Conservation (phyloP, 495 filamentous ascomycete genomes). For the Penicillium canescens region DNA sequence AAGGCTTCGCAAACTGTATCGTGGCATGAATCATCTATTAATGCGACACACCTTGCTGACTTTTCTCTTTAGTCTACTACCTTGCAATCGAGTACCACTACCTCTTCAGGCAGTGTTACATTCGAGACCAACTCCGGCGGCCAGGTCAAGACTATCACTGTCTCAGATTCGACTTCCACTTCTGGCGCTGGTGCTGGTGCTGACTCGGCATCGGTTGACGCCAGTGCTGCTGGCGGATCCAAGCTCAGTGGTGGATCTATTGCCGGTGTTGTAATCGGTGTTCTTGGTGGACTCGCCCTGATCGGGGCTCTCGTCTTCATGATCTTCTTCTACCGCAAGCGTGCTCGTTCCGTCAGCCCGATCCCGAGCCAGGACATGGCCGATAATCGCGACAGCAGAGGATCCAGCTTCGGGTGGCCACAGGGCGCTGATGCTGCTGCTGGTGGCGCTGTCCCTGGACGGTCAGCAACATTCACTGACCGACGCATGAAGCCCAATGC, state of each 20-base stretch:
- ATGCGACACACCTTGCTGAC: constrained; percentile 17
- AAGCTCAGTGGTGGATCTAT: constrained; percentile 38
- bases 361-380: constrained; percentile 37
- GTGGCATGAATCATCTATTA: neutral
- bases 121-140: constrained; percentile 48
- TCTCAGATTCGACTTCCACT: constrained; percentile 42
- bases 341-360: constrained; percentile 31
- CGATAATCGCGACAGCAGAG: constrained; percentile 44
- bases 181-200: constrained; percentile 11
- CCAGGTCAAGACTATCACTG: constrained; percentile 52
- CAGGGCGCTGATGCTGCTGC: constrained; percentile 43
- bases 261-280: constrained; percentile 52
- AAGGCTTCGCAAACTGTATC: constrained; percentile 17
- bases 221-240: constrained; percentile 13
- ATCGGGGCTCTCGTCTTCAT: constrained; percentile 39
- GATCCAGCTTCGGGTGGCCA: constrained; percentile 45
- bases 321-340: constrained; percentile 45
- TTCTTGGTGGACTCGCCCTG: constrained; percentile 44
- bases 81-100: constrained; percentile 28
- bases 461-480: constrained; percentile 41
- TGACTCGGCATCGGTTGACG: constrained; percentile 11
- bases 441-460: constrained; percentile 24
- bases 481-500: constrained; percentile 47
- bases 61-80: constrained; percentile 15
- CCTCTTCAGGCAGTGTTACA: constrained; percentile 34